Percentiles rank a stretch among this genome's conserved stretches.
These are phyloP conservation scores for Venturia asperata DNA, from an alignment of 2,329 filamentous ascomycete genomes.

Conservation along the genomic window DNA sequence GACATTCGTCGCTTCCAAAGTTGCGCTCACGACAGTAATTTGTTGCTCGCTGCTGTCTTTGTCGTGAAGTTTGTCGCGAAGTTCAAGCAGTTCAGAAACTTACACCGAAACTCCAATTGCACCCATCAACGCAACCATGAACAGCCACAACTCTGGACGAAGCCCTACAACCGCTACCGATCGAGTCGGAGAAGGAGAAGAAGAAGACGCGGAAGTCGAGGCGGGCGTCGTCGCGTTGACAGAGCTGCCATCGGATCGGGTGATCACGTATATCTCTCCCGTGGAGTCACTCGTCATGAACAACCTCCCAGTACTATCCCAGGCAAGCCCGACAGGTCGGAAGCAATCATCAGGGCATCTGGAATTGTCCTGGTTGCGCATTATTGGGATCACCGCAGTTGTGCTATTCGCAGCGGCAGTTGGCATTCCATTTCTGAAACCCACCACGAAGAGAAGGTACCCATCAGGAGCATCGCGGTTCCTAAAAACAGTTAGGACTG, in stretches of 20 bases:
- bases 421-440: conserved; percentile 42
- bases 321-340: conserved; percentile 54
- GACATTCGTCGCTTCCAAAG: neutral
- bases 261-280: conserved; percentile 57
- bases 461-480: conserved; percentile 43
- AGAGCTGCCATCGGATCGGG: conserved; percentile 28
- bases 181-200: conserved; percentile 10
- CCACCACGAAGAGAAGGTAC: conserved; percentile 44
- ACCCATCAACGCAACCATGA: neutral
- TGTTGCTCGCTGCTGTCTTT: neutral
- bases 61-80: neutral
- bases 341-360: conserved; percentile 54
- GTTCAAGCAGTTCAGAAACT: neutral
- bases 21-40: neutral
- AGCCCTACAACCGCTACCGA: neutral
- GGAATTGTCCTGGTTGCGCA: conserved; percentile 48
- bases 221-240: conserved; percentile 25
- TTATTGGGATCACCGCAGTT: conserved; percentile 45
- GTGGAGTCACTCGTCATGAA: conserved; percentile 58
- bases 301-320: conserved; percentile 46
- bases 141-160: neutral
- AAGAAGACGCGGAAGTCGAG: neutral
- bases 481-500: conserved; percentile 25
- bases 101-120: neutral
- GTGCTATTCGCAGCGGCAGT: conserved; percentile 40